Evolutionary conservation across 768 basidiomycete genomes (phyloP).

Genomic region (Rhizopogon rudus): DNA sequence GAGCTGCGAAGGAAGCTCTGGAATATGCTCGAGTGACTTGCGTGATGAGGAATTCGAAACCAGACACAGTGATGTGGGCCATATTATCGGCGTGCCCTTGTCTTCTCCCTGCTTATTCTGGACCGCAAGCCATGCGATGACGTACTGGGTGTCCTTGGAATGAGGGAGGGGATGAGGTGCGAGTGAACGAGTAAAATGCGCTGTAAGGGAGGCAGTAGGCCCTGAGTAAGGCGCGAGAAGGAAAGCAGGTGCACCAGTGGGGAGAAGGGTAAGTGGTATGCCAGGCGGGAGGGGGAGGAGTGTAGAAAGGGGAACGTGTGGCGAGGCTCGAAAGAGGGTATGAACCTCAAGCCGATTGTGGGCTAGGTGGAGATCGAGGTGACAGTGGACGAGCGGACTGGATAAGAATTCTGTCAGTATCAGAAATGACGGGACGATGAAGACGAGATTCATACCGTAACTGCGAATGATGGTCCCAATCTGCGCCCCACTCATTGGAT

Average conservation of each 20-base stretch:
- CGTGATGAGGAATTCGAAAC: slow-evolving; percentile 36
- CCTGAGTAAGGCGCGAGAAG: slow-evolving; percentile 68
- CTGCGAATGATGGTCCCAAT: slow-evolving; percentile 54
- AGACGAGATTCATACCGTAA: slow-evolving; percentile 33
- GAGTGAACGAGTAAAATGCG: slow-evolving; percentile 61
- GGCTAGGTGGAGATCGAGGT: slow-evolving; percentile 50
- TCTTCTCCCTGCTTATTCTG: slow-evolving; percentile 79
- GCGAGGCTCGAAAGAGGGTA: slow-evolving; percentile 52
- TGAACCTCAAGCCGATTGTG: slow-evolving; percentile 55
- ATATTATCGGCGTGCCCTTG: slow-evolving; percentile 71
- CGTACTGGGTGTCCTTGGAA: slow-evolving; percentile 31
- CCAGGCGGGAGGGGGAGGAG: slow-evolving; percentile 47
- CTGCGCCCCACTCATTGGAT: slow-evolving; percentile 56
- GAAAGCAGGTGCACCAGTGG: slow-evolving; percentile 69
- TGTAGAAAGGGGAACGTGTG: slow-evolving; percentile 45
- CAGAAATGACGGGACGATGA: not conserved
- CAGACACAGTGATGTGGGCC: slow-evolving; percentile 60
- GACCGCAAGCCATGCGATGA: slow-evolving; percentile 72
- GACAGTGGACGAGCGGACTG: slow-evolving; percentile 58
- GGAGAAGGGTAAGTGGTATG: slow-evolving; percentile 65
- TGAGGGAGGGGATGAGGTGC: slow-evolving; percentile 24
- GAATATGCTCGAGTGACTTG: slow-evolving; percentile 47
- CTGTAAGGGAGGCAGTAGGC: slow-evolving; percentile 53
- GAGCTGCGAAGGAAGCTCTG: slow-evolving; percentile 59
- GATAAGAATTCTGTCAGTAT: slow-evolving; percentile 8